Base-by-base conservation (phyloP, 805 yeast genomes). In the Suhomyces sp. region DNA sequence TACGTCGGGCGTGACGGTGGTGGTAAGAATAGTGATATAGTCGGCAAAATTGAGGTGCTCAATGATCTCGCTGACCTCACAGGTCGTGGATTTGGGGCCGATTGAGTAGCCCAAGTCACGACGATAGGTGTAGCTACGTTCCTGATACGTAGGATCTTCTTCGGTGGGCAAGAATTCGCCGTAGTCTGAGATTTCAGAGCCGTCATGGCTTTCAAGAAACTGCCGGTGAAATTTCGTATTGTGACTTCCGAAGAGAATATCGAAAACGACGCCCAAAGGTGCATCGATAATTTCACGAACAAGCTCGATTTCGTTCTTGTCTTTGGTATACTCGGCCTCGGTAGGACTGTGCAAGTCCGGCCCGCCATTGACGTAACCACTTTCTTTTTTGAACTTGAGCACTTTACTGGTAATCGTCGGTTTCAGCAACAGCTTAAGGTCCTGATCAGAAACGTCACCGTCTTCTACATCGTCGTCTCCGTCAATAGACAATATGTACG, bases 1-100 rank as follows among this genome's bases (percentile, higher is more conserved):
- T n/a, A 87, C 89, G 69, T 87, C 94, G 0, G 94, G 96, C 0
- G 90, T 85, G 46, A 76, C 79, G 0, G 91, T 83, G 1, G 73
- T 64, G 57, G 85, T 88, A 2, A 78, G 73, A 2, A 84, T 81
- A 27, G 75, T 71, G 20, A 83, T 73, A 51, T 64, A 69, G 22
- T 73, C 69, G 6, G 78, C 72, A 17, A 80, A 72, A 59, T 86
- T 84, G 50, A 63, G 71, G 43, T 77, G 72, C 27, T 83, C 82
- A 15, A 87, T 61, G 2, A 75, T 75, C 60, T 88, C 96, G 4
- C 76, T 73, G 45, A 87, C 84, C 15, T 74, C 64, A 71, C 93
- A 87, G 52, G 69, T 70, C 0, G 96, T 87, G 58, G 86, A 87
- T 58, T 85, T 86, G 6, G 94, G 94, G 0, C 93, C 94, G 50